phyloP scores from a whole-genome alignment of 2,329 filamentous ascomycete species.

The Xylaria sp. region DNA sequence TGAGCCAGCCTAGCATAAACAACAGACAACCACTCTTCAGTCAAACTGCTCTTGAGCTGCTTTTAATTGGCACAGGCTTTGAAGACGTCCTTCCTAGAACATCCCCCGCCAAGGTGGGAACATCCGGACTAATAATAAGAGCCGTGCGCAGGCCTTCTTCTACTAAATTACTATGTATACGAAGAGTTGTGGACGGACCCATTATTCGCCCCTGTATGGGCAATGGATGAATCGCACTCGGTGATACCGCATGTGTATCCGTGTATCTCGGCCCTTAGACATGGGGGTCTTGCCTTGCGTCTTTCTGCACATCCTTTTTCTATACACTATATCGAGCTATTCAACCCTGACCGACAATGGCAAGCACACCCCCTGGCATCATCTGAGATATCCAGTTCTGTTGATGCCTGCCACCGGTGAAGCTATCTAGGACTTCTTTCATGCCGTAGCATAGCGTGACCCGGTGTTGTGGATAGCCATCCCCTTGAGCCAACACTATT shows the following conservation, averaged over 20 bases:
- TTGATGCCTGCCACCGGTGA: constrained; percentile 6
- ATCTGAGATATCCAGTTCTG: neutral
- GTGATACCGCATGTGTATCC: constrained; percentile 21
- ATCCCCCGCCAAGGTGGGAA: constrained; percentile 2
- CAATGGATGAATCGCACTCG: constrained; percentile 12
- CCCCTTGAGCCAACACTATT: constrained; percentile 18
- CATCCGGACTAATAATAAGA: constrained; percentile 4
- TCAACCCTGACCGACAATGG: constrained; percentile 6
- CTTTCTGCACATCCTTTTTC: neutral
- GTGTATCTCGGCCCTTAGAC: constrained; percentile 14
- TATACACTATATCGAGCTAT: neutral
- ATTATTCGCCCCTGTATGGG: constrained; percentile 10
- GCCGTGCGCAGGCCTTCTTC: neutral
- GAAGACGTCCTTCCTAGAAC: neutral
- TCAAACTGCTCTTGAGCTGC: neutral
- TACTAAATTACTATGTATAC: constrained; percentile 1
- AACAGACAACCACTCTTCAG: neutral
- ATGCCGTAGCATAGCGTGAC: constrained; percentile 18
- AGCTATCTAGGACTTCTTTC: constrained; percentile 4
- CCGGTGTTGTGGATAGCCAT: constrained; percentile 24
- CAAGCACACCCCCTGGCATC: neutral
- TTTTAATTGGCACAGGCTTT: neutral
- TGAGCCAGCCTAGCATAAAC: neutral
- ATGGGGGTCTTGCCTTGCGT: constrained; percentile 22
- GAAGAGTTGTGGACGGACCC: constrained; percentile 2